Evolutionary conservation across 2,329 filamentous ascomycete genomes (phyloP).

Genomic region (Onygenales sp.): DNA sequence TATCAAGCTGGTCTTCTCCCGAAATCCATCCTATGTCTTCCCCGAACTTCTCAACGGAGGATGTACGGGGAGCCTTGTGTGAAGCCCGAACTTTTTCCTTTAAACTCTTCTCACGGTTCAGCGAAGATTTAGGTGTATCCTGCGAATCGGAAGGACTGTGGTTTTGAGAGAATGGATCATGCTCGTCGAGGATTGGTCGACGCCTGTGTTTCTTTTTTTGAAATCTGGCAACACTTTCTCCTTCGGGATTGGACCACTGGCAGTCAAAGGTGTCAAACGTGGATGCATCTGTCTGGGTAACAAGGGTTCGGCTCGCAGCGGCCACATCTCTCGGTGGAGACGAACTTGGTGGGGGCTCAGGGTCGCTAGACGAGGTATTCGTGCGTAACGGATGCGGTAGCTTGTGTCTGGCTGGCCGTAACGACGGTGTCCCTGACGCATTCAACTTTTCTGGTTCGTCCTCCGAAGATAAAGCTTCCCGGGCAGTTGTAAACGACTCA

Average conservation of each 20-base stretch:
- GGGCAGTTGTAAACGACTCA: conserved; percentile 64
- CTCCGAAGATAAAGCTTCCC: conserved; percentile 54
- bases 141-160: neutral
- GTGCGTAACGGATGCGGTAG: conserved; percentile 11
- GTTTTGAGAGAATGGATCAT: neutral
- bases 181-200: conserved; percentile 3
- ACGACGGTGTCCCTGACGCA: conserved; percentile 14
- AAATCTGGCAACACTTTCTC: conserved; percentile 13
- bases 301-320: neutral
- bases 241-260: conserved; percentile 41
- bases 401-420: conserved; percentile 12
- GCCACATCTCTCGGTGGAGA: neutral
- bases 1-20: conserved; percentile 19
- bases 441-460: conserved; percentile 41
- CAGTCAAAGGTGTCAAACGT: conserved; percentile 51
- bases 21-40: conserved; percentile 43
- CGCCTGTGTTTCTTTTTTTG: neutral
- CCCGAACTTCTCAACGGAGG: conserved; percentile 40
- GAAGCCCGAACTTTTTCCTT: conserved; percentile 24
- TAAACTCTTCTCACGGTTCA: conserved; percentile 21
- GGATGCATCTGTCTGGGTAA: neutral
- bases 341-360: conserved; percentile 20
- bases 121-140: neutral
- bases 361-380: conserved; percentile 15
- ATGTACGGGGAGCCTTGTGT: conserved; percentile 17